Evolutionary conservation across 805 yeast species (phyloP).

Genomic region (Suhomyces sp.): DNA sequence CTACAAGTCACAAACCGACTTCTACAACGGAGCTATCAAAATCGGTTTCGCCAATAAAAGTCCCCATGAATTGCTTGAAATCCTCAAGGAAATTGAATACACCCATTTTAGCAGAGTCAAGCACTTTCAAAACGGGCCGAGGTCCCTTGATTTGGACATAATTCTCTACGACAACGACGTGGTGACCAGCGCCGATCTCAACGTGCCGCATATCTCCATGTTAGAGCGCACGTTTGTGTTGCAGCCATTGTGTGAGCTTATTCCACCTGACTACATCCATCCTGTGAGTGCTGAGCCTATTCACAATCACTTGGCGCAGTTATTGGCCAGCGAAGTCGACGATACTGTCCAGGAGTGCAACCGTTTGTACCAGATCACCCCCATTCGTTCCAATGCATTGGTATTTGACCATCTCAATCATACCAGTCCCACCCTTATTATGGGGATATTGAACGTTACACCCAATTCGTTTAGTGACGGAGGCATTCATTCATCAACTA

Average conservation of each 20-base stretch:
- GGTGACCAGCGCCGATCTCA: constrained; percentile 55
- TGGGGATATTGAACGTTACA: constrained; percentile 88
- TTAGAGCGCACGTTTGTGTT: constrained; percentile 87
- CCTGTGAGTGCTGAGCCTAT: constrained; percentile 87
- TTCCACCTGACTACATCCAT: constrained; percentile 64
- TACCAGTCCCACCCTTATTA: constrained; percentile 56
- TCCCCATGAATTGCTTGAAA: constrained; percentile 62
- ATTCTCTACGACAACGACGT: constrained; percentile 62
- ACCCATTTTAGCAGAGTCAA: constrained; percentile 67
- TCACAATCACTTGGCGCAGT: constrained; percentile 59
- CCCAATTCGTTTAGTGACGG: constrained; percentile 98
- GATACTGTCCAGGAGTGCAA: constrained; percentile 50
- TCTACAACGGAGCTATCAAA: constrained; percentile 79
- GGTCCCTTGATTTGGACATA: constrained; percentile 88
- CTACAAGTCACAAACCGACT: constrained; percentile 71
- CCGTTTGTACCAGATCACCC: constrained; percentile 49
- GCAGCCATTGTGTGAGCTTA: constrained; percentile 80
- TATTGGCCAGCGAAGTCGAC: constrained; percentile 34
- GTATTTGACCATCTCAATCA: constrained; percentile 46
- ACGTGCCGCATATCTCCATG: constrained; percentile 85
- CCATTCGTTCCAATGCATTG: constrained; percentile 31
- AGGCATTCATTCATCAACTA: constrained; percentile 35
- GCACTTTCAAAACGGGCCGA: constrained; percentile 84
- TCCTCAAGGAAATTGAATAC: constrained; percentile 77
- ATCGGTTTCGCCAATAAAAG: constrained; percentile 51